Conservation (phyloP, 331 rosid species). For the Rosa hybrid region DNA sequence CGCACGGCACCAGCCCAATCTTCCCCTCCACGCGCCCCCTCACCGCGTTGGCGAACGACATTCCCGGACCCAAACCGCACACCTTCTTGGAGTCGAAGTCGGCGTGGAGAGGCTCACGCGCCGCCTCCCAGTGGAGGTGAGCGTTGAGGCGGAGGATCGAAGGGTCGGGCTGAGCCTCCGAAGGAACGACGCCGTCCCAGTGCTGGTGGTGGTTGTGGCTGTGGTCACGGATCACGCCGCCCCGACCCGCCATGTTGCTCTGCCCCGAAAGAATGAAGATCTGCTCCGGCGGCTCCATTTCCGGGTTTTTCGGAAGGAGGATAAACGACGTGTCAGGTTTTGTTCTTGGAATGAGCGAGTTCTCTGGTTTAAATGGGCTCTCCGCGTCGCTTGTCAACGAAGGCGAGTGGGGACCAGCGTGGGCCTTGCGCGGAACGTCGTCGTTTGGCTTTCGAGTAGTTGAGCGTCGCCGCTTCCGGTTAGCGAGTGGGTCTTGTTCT, state of each 20-base stretch:
- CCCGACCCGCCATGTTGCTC: conserved; percentile 95
- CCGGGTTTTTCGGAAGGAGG: background rate
- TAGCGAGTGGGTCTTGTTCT: background rate
- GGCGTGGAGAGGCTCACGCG: conserved; percentile 70
- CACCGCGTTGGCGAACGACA: conserved; percentile 63
- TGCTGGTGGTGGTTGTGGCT: conserved; percentile 13
- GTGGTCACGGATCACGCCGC: conserved; percentile 48
- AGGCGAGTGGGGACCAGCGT: background rate
- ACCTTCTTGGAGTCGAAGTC: conserved; percentile 65
- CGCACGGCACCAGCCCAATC: conserved; percentile 72
- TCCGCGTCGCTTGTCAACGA: background rate
- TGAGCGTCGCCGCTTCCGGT: background rate
- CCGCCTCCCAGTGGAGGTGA: conserved; percentile 62
- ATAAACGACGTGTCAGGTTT: background rate
- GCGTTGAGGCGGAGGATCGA: conserved; percentile 61
- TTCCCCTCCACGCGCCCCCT: conserved; percentile 33
- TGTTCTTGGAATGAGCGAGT: background rate
- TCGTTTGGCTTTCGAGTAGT: background rate
- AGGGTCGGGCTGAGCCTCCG: conserved; percentile 51
- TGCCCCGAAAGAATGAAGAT: conserved; percentile 88
- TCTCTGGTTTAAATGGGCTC: background rate
- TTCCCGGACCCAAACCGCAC: conserved; percentile 84
- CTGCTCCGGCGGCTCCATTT: conserved; percentile 28
- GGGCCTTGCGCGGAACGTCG: background rate
- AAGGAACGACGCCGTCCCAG: conserved; percentile 77